Evolutionary conservation across 345 rosid genomes (phyloP).

Genomic region (Arabidopsis suecica): DNA sequence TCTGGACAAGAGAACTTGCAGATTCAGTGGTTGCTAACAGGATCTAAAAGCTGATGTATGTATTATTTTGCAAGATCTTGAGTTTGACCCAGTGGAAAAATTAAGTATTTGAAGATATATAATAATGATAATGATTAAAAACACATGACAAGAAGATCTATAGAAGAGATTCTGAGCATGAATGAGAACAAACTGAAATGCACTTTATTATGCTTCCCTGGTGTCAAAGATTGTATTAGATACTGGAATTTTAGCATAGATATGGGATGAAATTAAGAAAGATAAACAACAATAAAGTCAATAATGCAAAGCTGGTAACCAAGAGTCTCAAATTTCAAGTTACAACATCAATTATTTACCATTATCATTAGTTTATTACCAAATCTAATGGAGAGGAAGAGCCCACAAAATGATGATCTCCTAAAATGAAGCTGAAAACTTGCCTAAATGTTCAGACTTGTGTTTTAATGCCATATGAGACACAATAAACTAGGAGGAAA

Average conservation of each 20-base stretch:
- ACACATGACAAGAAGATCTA: conserved; percentile 45
- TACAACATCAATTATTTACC: conserved; percentile 18
- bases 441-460: conserved; percentile 53
- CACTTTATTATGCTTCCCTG: conserved; percentile 23
- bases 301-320: conserved; percentile 36
- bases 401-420: conserved; percentile 47
- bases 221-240: conserved; percentile 49
- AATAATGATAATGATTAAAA: conserved; percentile 40
- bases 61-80: conserved; percentile 30
- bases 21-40: conserved; percentile 36
- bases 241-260: conserved; percentile 56
- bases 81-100: conserved; percentile 37
- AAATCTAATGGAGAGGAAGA: conserved; percentile 31
- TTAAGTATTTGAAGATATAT: conserved; percentile 27
- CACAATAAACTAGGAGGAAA: conserved; percentile 32
- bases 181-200: conserved; percentile 40
- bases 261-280: conserved; percentile 43
- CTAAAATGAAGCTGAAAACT: conserved; percentile 59
- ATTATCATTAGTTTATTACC: conserved; percentile 18
- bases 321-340: conserved; percentile 39
- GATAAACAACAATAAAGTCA: conserved; percentile 34
- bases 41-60: conserved; percentile 40
- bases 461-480: conserved; percentile 45
- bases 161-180: conserved; percentile 48
- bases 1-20: conserved; percentile 31